Base-by-base conservation (phyloP, 768 basidiomycete species). In the Kwoniella heveanensis region DNA sequence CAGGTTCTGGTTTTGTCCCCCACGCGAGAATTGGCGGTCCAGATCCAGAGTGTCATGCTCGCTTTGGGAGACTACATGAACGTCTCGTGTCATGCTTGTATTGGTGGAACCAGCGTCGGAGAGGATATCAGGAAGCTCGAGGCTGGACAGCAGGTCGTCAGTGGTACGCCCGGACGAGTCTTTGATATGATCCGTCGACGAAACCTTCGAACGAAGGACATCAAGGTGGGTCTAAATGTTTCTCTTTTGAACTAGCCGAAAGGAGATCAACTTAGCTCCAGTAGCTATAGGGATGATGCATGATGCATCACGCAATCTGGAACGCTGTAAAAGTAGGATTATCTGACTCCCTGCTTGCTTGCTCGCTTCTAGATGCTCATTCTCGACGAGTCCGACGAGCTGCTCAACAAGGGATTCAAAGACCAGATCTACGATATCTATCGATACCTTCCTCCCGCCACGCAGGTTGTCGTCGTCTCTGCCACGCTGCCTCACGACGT, bases 361-460 rank as follows among this genome's bases (percentile, higher is more conserved):
- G 8, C 17, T n/a, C 27, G 2, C 1, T 1, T 21, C 15, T 36
- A 71, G 70, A 79, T 78, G 77, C 72, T 81, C 60, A 76, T 77
- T 49, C 76, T 80, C 61, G 79, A 81, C 62, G 79, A 81, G 82
- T 93, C 94, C 62, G 95, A 99, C 79, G 94, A 97, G 79, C 83
- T 99, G 62, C 85, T 98, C 66, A 92, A 93, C 84, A 94, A 93
- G 82, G 95, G 95, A 22, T 97, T 99, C 88, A 95, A 93, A 82
- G 94, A 99, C 80, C 93, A 97, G 82, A 97, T 97, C 77, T 97
- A 97, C 83, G 95, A 99, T 81, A 91, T 97, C 65, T 97, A 96
- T 82, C 90, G 93, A 67, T 94, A 94, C 79, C 89, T 98, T 46
- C 95, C 95, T 29, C 93, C 93, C 26, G 92, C 92, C 55, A 97